Conservation (phyloP, 495 filamentous ascomycete genomes). For the Penicillium diatomitis region DNA sequence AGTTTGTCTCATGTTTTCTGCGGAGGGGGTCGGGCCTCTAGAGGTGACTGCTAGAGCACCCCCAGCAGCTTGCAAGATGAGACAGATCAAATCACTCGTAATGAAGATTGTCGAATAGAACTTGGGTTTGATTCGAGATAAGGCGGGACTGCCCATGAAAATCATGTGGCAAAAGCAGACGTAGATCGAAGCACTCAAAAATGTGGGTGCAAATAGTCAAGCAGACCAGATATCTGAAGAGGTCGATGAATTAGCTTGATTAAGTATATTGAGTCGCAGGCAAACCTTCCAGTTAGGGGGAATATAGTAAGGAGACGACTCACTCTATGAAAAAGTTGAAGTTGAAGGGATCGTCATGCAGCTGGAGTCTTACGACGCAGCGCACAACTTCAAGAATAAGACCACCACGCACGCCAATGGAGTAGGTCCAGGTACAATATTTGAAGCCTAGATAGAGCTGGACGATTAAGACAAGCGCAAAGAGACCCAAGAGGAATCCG, state of each 20-base stretch:
- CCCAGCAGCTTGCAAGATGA: slow-evolving; percentile 46
- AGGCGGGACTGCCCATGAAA: slow-evolving; percentile 28
- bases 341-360: slow-evolving; percentile 30
- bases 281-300: too few relatives aligned
- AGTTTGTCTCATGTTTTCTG: slow-evolving; percentile 8
- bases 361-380: slow-evolving; percentile 26
- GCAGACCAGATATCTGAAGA: slow-evolving; percentile 1
- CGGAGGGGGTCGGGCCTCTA: slow-evolving; percentile 11
- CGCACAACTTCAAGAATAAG: slow-evolving; percentile 33
- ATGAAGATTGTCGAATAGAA: slow-evolving; percentile 47
- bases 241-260: neutral
- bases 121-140: slow-evolving; percentile 40
- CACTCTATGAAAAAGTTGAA: slow-evolving; percentile 31
- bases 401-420: slow-evolving; percentile 14
- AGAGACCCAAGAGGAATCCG: slow-evolving; percentile 22
- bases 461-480: slow-evolving; percentile 18
- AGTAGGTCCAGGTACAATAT: slow-evolving; percentile 24
- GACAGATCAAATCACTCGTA: slow-evolving; percentile 41
- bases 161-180: slow-evolving; percentile 44
- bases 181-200: slow-evolving; percentile 49
- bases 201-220: slow-evolving; percentile 43
- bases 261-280: neutral
- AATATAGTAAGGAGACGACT: neutral
- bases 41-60: slow-evolving; percentile 43
- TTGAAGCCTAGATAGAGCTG: slow-evolving; percentile 21